Base-by-base conservation (phyloP, 129 eudicot genomes). In the Escallonia herrerae region DNA sequence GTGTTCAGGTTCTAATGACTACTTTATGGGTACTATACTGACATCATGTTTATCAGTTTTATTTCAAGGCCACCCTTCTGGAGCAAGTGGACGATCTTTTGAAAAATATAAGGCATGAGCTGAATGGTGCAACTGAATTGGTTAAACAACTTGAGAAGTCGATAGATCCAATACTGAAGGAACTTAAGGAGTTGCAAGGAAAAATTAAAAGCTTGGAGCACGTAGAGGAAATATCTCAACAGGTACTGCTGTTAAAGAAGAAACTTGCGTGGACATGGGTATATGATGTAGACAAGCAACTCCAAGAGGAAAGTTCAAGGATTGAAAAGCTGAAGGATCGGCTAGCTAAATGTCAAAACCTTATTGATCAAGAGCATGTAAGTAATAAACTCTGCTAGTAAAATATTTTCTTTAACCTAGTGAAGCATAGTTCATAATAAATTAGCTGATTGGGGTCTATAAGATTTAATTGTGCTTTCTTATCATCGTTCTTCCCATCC, bases 41-140 rank as follows among this genome's bases (percentile, higher is more conserved):
- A 66, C 48, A 55, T 65, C n/a, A 10, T 22, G 44, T 48, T 49
- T 4, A 43, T 40, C 91, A 94, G 99, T 94, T 94, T 69, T 94
- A 81, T 77, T 94, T 81, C 80, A 94, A 84, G 95, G 99, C 99
- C 55, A 94, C 99, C 15, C 91, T 94, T 63, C 83, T 94, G 66
- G 81, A 89, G 64, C 99, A 84, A 67, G 91, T 94, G 63, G 93
- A 82, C 8, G 99, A 94, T 44, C 83, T 94, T 38, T 62, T 94
- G 46, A 74, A 72, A 58, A 86, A 85, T 72, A 86, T 94, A 2
- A 84, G 66, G 40, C 76, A 74, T 41, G 83, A 71, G 55, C 83
- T 94, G 51, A 80, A 76, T 22, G 74, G 65, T 57, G 99, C 99
- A 44, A 76, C 69, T 43, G 93, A 72, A 13, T 66, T 77, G 51